These are phyloP conservation scores for Macrocybe gigantea DNA, from an alignment of 768 basidiomycete genomes.

Conservation along the genomic window DNA sequence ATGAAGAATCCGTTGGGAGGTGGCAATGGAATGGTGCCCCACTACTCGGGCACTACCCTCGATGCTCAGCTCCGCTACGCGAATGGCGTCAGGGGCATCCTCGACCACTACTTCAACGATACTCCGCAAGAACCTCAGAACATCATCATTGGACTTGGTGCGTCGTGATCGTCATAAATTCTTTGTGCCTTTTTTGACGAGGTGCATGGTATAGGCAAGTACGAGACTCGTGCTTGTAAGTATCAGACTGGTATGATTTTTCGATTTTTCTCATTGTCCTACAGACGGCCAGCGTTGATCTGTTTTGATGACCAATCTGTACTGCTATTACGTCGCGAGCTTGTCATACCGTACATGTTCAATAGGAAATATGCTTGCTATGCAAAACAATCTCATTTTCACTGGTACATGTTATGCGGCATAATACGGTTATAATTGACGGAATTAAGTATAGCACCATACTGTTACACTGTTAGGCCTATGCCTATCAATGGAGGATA, in stretches of 20 bases:
- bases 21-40: constrained; percentile 88
- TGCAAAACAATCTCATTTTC: background rate
- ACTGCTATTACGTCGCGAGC: background rate
- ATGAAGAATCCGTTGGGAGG: constrained; percentile 76
- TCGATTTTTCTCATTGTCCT: constrained; percentile 1
- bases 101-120: constrained; percentile 59
- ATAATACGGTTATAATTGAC: no score
- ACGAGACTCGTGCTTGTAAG: constrained; percentile 42
- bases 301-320: background rate
- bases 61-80: constrained; percentile 90
- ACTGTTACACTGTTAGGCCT: background rate
- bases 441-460: no score
- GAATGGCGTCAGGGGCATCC: constrained; percentile 59
- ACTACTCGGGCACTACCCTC: constrained; percentile 84
- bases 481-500: background rate
- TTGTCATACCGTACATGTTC: background rate
- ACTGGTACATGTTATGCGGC: background rate
- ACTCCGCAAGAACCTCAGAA: constrained; percentile 73
- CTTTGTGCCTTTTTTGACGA: constrained; percentile 2
- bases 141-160: constrained; percentile 72
- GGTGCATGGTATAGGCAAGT: constrained; percentile 22
- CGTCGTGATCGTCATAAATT: constrained; percentile 15
- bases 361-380: background rate
- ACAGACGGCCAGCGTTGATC: constrained; percentile 48
- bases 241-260: constrained; percentile 1